Conservation (phyloP, 2,329 filamentous ascomycete species). For the Fusarium devonianum region DNA sequence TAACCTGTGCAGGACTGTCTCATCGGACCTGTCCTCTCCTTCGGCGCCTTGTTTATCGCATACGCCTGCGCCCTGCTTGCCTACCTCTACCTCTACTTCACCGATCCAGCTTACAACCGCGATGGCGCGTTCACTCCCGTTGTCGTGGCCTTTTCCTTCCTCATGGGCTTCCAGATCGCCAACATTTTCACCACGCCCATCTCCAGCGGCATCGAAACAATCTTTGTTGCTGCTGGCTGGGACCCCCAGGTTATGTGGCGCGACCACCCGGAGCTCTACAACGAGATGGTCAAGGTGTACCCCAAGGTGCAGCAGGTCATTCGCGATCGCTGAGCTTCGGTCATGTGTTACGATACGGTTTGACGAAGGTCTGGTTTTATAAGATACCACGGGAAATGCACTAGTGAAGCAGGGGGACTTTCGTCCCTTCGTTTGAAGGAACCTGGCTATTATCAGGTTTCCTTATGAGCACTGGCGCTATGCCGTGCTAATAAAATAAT, state of each 20-base stretch:
- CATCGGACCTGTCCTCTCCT: constrained; percentile 75
- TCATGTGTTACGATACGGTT: constrained; percentile 35
- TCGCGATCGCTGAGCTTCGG: constrained; percentile 42
- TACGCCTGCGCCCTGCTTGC: constrained; percentile 83
- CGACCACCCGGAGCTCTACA: constrained; percentile 83
- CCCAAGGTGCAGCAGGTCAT: constrained; percentile 83
- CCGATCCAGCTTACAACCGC: constrained; percentile 78
- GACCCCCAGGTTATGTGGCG: constrained; percentile 77
- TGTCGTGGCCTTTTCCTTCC: constrained; percentile 83
- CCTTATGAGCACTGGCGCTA: too few species aligned
- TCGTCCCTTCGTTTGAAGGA: not conserved
- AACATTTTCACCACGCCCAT: constrained; percentile 90
- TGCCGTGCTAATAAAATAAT: too few species aligned
- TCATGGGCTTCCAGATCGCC: constrained; percentile 89
- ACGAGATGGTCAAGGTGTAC: constrained; percentile 80
- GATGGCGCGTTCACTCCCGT: constrained; percentile 75
- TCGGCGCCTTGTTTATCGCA: constrained; percentile 83
- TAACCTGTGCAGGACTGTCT: constrained; percentile 70
- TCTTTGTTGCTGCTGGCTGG: constrained; percentile 82
- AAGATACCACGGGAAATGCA: constrained; percentile 25
- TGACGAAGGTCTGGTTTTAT: not conserved
- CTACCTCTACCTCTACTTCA: constrained; percentile 87
- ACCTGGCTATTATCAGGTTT: too few species aligned
- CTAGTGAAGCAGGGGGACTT: not conserved
- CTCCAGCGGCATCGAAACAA: constrained; percentile 86